Evolutionary conservation across 805 yeast genomes (phyloP).

Genomic region (Myxozyma sirexii): DNA sequence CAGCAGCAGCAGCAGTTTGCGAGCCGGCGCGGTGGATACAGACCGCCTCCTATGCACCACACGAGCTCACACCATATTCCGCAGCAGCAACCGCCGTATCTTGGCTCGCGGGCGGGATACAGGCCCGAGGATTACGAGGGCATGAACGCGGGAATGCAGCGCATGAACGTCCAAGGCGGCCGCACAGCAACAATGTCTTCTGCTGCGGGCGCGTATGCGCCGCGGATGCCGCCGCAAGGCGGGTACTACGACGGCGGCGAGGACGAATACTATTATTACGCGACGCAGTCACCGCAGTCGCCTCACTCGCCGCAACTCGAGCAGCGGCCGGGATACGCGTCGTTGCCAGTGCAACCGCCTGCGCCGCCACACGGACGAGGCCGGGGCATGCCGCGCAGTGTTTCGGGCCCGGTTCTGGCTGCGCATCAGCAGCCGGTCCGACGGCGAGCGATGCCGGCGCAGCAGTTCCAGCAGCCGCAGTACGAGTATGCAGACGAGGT

Average conservation of each 20-base stretch:
- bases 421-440: neutral
- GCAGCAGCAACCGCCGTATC: slow-evolving; percentile 5
- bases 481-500: neutral
- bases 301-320: slow-evolving; percentile 3
- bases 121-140: slow-evolving; percentile 10
- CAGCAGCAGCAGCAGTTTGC: slow-evolving; percentile 16
- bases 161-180: slow-evolving; percentile 7
- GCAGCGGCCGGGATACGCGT: slow-evolving; percentile 4
- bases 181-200: slow-evolving; percentile 1
- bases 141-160: slow-evolving; percentile 12
- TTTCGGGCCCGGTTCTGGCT: slow-evolving; percentile 1
- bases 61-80: no score
- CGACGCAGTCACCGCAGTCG: slow-evolving; percentile 2
- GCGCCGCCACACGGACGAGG: slow-evolving; percentile 18
- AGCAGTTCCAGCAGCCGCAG: neutral
- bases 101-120: neutral
- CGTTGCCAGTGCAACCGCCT: slow-evolving; percentile 1
- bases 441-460: neutral
- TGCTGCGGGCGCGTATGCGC: neutral
- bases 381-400: slow-evolving; percentile 10
- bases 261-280: slow-evolving; percentile 15
- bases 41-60: slow-evolving; percentile 8
- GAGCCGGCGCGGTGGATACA: neutral
- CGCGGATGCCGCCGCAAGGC: neutral
- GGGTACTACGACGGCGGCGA: slow-evolving; percentile 12